A percentile compares a stretch with the other conserved stretches of the same genome.
Conservation (phyloP, 345 rosid species). For the Geranium brycei region DNA sequence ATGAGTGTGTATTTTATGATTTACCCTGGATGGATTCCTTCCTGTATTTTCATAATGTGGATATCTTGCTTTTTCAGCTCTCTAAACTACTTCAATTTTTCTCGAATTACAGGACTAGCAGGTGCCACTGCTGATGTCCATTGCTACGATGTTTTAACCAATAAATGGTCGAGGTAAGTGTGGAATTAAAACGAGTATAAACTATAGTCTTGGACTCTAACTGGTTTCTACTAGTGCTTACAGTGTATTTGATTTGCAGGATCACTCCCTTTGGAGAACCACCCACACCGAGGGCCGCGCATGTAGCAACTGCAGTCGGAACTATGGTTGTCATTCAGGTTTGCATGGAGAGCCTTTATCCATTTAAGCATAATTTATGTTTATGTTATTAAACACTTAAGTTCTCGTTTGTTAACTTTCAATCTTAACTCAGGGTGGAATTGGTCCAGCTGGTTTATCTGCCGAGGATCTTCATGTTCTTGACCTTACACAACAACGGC, state of each 20-base stretch:
- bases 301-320: conserved; percentile 97
- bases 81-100: conserved; percentile 7
- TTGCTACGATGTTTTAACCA: conserved; percentile 82
- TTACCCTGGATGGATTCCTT: too few relatives aligned
- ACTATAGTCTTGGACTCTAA: neutral
- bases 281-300: conserved; percentile 99
- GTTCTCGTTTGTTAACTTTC: too few relatives aligned
- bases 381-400: too few relatives aligned
- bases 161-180: conserved; percentile 89
- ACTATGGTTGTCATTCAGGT: conserved; percentile 99
- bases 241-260: conserved; percentile 27
- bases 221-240: conserved; percentile 2
- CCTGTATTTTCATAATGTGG: neutral
- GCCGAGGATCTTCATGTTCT: conserved; percentile 99
- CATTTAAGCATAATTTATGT: too few relatives aligned
- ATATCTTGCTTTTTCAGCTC: conserved; percentile 1
- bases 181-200: neutral
- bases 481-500: conserved; percentile 90
- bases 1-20: too few relatives aligned
- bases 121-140: conserved; percentile 99
- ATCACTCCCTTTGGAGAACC: conserved; percentile 93
- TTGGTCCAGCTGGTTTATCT: conserved; percentile 97
- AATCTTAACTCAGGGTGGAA: conserved; percentile 62
- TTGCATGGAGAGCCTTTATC: conserved; percentile 10
- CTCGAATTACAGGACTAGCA: conserved; percentile 63